Base-by-base conservation (phyloP, 345 rosid genomes). In the Rhodamnia argentea region DNA sequence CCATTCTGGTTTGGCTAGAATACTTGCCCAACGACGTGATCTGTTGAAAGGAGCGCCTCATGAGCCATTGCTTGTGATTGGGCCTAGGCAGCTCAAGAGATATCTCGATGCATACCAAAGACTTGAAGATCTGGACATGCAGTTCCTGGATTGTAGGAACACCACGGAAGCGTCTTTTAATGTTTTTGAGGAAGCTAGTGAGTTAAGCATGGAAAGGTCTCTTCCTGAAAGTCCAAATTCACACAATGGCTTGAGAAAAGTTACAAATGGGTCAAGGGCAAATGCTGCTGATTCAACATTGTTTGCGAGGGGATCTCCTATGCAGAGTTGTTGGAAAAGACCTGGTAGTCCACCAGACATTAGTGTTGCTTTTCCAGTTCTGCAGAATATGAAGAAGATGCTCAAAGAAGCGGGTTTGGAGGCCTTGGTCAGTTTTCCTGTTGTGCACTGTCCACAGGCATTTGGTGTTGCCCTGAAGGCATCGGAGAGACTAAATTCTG, bases 401-500 rank as follows among this genome's bases (percentile, higher is more conserved):
- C 97, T 97, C 32, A 74, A 55, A 18, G 97, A 92, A 84, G 93
- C 92, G 4, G 98, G 97, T 29, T 86, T 97, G 86, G 93, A 93
- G 76, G 88, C 89, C 70, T 89, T 96, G 92, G 88, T 94, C 86
- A 96, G 99, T 70, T 94, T 97, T 84, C 99, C 99, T 27, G 99
- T 97, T 37, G 95, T 97, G 86, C 99, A 97, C 85, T 97, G 98
- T 88, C 98, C 97, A 83, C 96, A 97, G 88, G 95, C 99, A 52
- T 97, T 90, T 87, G 99, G 99, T 51, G 89, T 96, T 44, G 90
- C 88, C 82, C 85, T 97, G 76, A 93, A 93, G 90, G 98, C 98
- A 10, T 91, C 94, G 23, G 93, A 95, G 82, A 94, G 98, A 88
- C 86, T 89, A 40, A 96, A 96, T 87, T 88, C 89, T 81, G 87